phyloP scores from a whole-genome alignment of 1,139 yeast genomes.

The Debaryomyces udenii region DNA sequence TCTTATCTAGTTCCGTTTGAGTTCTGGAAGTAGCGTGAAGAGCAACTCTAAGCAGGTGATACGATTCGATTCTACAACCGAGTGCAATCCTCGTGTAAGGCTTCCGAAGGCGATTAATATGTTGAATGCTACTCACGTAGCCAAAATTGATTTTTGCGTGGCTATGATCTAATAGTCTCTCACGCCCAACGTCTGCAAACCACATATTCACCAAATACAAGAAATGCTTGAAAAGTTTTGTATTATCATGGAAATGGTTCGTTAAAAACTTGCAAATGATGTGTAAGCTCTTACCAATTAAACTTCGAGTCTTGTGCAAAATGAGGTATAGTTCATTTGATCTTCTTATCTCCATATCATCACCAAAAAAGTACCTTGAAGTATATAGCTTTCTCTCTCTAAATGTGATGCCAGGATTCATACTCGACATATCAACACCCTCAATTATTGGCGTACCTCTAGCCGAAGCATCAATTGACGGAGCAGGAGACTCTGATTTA shows the following conservation, averaged over 20 bases:
- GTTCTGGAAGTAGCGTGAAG: slow-evolving; percentile 77
- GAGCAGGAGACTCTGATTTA: slow-evolving; percentile 18
- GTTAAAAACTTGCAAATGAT: slow-evolving; percentile 53
- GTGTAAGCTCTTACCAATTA: slow-evolving; percentile 72
- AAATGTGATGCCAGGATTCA: slow-evolving; percentile 54
- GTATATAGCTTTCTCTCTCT: slow-evolving; percentile 64
- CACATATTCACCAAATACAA: slow-evolving; percentile 74
- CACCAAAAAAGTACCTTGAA: slow-evolving; percentile 59
- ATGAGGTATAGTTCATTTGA: slow-evolving; percentile 56
- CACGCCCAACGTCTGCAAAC: slow-evolving; percentile 84
- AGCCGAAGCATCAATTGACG: slow-evolving; percentile 31
- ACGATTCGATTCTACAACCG: slow-evolving; percentile 75
- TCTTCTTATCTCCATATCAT: slow-evolving; percentile 49
- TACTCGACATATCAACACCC: slow-evolving; percentile 46
- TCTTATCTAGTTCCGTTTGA: slow-evolving; percentile 67
- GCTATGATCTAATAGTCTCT: slow-evolving; percentile 62
- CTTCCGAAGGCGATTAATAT: slow-evolving; percentile 54
- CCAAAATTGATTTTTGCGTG: slow-evolving; percentile 43
- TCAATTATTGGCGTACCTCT: slow-evolving; percentile 47
- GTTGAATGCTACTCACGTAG: slow-evolving; percentile 40
- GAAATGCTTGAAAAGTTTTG: slow-evolving; percentile 66
- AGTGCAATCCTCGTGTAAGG: slow-evolving; percentile 80
- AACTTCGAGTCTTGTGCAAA: slow-evolving; percentile 63
- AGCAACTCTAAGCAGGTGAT: slow-evolving; percentile 74
- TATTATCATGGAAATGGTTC: slow-evolving; percentile 62